Base-by-base conservation (phyloP, 441 rosid genomes). In the Pelargonium fulgidum region DNA sequence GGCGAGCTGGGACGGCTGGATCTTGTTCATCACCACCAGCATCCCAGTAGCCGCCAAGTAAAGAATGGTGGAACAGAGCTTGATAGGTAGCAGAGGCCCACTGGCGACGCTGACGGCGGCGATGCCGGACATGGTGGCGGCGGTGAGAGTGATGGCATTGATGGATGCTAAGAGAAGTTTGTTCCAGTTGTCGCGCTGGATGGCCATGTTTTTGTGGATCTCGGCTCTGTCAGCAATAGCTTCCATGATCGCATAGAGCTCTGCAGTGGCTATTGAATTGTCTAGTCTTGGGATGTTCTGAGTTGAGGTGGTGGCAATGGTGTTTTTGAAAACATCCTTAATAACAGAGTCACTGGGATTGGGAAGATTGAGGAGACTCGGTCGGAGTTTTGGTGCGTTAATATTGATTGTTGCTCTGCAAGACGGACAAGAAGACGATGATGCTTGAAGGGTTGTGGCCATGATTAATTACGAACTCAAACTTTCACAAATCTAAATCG, bases 1-100 rank as follows among this genome's bases (percentile, higher is more conserved):
- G 3, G 86, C 84, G 13, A 82, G 76, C 36, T 80, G 79, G 14
- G 84, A 80, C 4, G 83, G 85, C 54, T 73, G 70, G 67, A 64
- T 22, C 24, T 22, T 22, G 24, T 22, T 22, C 24, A 22, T 22
- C 24, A 22, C 24, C 24, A 22, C 24, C 71, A 78, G 48, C 74
- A 80, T 69, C 47, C 65, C 70, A 7, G 79, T 70, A 2, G 80
- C 80, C 12, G 80, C 78, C 11, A 66, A 36, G 61, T 75, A 80
- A 12, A 82, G 76, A 0, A 78, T 7, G 2, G 76, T 64, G 4
- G 83, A 80, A 7, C 79, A 78, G 13, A 72, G 26, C 58, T 78
- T 78, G 29, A 80, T 47, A 7, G 75, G 65, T 14, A 58, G 17
- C 48, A 61, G 66, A 26, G 9, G 67, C 26, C 19, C 68, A 22